These are phyloP conservation scores for Clohesyomyces aquaticus DNA, from an alignment of 495 filamentous ascomycete genomes.

Conservation along the genomic window DNA sequence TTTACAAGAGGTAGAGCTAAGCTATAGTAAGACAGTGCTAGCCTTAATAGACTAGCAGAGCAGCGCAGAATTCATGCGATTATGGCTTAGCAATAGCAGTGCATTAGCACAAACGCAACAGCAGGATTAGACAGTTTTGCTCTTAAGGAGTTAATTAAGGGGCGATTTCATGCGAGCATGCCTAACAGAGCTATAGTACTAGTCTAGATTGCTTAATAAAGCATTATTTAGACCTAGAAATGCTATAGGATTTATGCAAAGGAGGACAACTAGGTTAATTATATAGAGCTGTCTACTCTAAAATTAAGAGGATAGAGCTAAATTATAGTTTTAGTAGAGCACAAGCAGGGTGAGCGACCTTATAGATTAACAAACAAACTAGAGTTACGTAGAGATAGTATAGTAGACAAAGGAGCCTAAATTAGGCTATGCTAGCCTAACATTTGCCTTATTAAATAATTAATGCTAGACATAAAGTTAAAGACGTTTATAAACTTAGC, in stretches of 20 bases:
- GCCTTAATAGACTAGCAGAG: conserved; percentile 8
- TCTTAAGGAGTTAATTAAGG: conserved; percentile 11
- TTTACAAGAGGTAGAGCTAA: conserved; percentile 16
- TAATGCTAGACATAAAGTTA: conserved; percentile 12
- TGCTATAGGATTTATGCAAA: conserved; percentile 12
- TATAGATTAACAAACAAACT: conserved; percentile 18
- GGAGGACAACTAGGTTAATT: conserved; percentile 20
- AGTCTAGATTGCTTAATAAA: conserved; percentile 16
- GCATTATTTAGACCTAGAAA: conserved; percentile 14
- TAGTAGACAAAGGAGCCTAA: conserved; percentile 7
- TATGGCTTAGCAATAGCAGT: conserved; percentile 6
- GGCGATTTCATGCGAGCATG: conserved; percentile 9
- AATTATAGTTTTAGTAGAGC: conserved; percentile 16
- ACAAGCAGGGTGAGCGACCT: conserved; percentile 14
- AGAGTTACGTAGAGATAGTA: conserved; percentile 12
- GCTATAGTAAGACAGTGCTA: conserved; percentile 12
- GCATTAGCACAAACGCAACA: conserved; percentile 10
- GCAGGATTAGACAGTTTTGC: conserved; percentile 17
- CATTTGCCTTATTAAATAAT: conserved; percentile 19
- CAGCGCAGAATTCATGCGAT: conserved; percentile 10
- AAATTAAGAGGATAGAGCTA: conserved; percentile 25
- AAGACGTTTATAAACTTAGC: conserved; percentile 9
- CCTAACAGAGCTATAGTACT: conserved; percentile 12
- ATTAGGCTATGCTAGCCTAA: conserved; percentile 15
- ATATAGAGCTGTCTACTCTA: not conserved